Evolutionary conservation across 164 flowering plant species (phyloP).

Genomic region (Nymphaea thermarum): DNA sequence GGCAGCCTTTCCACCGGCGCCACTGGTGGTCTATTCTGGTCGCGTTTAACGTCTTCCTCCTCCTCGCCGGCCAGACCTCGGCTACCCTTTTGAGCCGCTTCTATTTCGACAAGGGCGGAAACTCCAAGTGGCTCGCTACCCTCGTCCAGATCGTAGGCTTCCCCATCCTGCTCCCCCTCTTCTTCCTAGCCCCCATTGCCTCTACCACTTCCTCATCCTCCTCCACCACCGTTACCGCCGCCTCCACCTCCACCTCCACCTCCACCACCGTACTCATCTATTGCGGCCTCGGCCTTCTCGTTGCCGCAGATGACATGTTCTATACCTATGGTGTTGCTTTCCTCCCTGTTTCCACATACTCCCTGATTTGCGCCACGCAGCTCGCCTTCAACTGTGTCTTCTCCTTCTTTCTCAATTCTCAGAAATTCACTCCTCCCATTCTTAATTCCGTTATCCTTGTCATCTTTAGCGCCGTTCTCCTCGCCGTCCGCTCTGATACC

Average conservation of each 20-base stretch:
- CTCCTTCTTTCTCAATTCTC: conserved; percentile 17
- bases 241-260: neutral
- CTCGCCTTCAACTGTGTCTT: conserved; percentile 19
- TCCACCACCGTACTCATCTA: conserved; percentile 5
- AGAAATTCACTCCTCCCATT: conserved; percentile 15
- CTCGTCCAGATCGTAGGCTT: conserved; percentile 19
- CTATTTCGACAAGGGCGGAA: conserved; percentile 23
- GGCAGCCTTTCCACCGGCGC: neutral
- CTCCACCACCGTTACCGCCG: neutral
- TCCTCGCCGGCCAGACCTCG: conserved; percentile 17
- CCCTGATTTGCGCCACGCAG: conserved; percentile 22
- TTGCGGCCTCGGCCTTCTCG: conserved; percentile 11
- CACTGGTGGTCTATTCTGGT: conserved; percentile 28
- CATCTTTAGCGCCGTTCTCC: conserved; percentile 14
- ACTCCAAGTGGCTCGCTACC: conserved; percentile 26
- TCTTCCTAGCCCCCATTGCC: neutral
- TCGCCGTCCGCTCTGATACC: conserved; percentile 10
- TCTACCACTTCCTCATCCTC: neutral
- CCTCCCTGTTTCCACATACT: conserved; percentile 21
- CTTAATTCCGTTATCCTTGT: conserved; percentile 15
- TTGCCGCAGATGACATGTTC: conserved; percentile 16
- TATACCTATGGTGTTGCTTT: conserved; percentile 19
- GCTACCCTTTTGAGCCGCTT: conserved; percentile 19
- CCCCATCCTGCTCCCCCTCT: conserved; percentile 12
- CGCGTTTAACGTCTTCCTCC: conserved; percentile 13